Evolutionary conservation across 202 grass and related monocot species (phyloP).

Genomic region (Carex sylvatica): DNA sequence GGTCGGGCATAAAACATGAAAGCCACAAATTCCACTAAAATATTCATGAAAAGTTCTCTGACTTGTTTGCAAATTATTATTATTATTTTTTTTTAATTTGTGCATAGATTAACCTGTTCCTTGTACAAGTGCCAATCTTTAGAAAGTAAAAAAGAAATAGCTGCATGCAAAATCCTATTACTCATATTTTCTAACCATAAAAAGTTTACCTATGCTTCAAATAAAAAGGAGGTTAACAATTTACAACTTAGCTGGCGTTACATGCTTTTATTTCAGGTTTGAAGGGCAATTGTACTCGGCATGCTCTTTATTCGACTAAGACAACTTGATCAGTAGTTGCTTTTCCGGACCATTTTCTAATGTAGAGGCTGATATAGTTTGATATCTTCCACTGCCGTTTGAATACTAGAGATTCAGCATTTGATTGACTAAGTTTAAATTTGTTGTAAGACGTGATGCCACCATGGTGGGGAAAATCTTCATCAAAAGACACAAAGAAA

Average conservation of each 20-base stretch:
- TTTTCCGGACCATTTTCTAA: background rate
- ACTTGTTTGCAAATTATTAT: background rate
- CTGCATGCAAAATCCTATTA: background rate
- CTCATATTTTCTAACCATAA: background rate
- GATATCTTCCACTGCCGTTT: background rate
- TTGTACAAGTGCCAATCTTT: background rate
- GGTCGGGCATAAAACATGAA: background rate
- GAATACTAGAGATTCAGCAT: background rate
- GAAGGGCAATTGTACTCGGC: background rate
- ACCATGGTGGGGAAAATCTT: conserved; percentile 94
- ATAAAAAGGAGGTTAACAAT: background rate
- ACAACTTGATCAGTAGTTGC: background rate
- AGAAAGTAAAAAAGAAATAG: background rate
- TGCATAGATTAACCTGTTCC: background rate
- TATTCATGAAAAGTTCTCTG: background rate
- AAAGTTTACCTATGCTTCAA: background rate
- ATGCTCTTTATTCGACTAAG: background rate
- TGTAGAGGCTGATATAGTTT: conserved; percentile 12
- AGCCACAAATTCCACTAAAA: background rate
- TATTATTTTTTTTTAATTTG: background rate
- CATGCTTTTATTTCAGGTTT: conserved; percentile 20
- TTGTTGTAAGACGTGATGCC: conserved; percentile 44
- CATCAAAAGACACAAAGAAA: conserved; percentile 94
- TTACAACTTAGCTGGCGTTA: background rate
- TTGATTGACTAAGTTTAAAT: conserved; percentile 8